Evolutionary conservation across 805 yeast species (phyloP), one percentile per base, ranked within the genome.

Genomic region (Maudiozyma turicensis): DNA sequence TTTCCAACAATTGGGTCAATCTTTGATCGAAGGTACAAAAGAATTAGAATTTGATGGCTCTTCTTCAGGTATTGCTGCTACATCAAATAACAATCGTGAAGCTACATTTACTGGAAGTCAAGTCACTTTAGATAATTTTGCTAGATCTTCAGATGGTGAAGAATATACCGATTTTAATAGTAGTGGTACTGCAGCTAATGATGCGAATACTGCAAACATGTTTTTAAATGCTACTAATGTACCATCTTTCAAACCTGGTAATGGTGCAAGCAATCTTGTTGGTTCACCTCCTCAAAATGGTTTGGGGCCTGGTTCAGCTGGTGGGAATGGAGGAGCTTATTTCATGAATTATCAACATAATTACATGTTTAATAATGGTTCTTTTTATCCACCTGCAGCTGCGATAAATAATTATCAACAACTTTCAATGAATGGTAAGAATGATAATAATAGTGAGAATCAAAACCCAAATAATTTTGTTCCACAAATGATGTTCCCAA

Each of bases 21-120:
- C 67, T 14, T 48, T 66, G 35, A 62, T 65, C 29, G 69, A 65
- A 46, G 68, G 68, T 15, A 66, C 70, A 1, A 55, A 60, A 31
- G 70, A 66, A 54, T 53, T 66, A 31, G 70, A 58, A 47, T 46
- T 35, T 32, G 48, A 47, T 40, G 34, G 38, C 1, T 37, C 10
- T 37, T n/a, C 26, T 20, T 20, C 26, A 32, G 14, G 42, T 20
- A 20, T 20, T 2, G 35, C 29, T 20, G 26, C 26, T 20, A 20
- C 4, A 3, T 33, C 26, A 45, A 42, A 11, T 39, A 28, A 40
- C 28, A 39, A 20, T 28, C 42, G 33, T 30, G 32, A 28, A n/a
- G n/a, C 20, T 28, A 30, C 20, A 8, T n/a, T 15, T 30, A 40
- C 26, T 15, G 31, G 30, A 15, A 45, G 49, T 26, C 53, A 48